These are phyloP conservation scores for Amanita thiersii DNA, from an alignment of 768 basidiomycete genomes.

Conservation along the genomic window DNA sequence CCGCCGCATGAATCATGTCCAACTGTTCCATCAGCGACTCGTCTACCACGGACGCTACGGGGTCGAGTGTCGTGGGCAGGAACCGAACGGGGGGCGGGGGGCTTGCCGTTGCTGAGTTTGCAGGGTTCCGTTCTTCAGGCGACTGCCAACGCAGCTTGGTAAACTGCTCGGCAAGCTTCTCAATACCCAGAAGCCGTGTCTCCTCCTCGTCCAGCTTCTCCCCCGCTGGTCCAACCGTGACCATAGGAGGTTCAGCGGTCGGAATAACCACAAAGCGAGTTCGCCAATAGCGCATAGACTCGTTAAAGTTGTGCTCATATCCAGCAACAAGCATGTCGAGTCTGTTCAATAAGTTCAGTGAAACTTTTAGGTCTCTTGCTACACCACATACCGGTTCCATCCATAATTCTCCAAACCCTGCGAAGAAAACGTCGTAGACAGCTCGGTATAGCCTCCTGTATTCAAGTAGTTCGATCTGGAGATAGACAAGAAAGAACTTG, in stretches of 20 bases:
- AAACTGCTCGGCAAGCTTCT: slow-evolving; percentile 85
- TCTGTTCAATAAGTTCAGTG: slow-evolving; percentile 26
- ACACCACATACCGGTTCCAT: slow-evolving; percentile 64
- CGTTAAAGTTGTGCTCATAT: slow-evolving; percentile 73
- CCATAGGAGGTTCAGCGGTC: slow-evolving; percentile 57
- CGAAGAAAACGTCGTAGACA: slow-evolving; percentile 64
- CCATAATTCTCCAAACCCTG: slow-evolving; percentile 79
- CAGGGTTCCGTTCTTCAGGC: slow-evolving; percentile 50
- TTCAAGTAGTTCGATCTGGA: not conserved
- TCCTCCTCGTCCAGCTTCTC: slow-evolving; percentile 84
- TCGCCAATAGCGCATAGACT: slow-evolving; percentile 86
- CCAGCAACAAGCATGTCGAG: slow-evolving; percentile 82
- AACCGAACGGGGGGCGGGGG: slow-evolving; percentile 60
- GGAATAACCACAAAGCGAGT: slow-evolving; percentile 93
- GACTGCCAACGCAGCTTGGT: slow-evolving; percentile 76
- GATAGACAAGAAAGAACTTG: slow-evolving; percentile 7
- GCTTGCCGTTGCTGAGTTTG: slow-evolving; percentile 15
- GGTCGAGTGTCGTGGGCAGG: slow-evolving; percentile 79
- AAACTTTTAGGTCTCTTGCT: not conserved
- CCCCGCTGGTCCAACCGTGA: slow-evolving; percentile 49
- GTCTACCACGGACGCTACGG: slow-evolving; percentile 73
- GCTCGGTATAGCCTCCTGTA: slow-evolving; percentile 70
- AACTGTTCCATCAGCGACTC: slow-evolving; percentile 71
- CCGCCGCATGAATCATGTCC: slow-evolving; percentile 69
- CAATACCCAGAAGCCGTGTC: slow-evolving; percentile 80